Percentiles rank a stretch among this genome's conserved stretches.
These are phyloP conservation scores for Paracorniculantispora psalliotae DNA, from an alignment of 2,329 filamentous ascomycete species.

Conservation along the genomic window DNA sequence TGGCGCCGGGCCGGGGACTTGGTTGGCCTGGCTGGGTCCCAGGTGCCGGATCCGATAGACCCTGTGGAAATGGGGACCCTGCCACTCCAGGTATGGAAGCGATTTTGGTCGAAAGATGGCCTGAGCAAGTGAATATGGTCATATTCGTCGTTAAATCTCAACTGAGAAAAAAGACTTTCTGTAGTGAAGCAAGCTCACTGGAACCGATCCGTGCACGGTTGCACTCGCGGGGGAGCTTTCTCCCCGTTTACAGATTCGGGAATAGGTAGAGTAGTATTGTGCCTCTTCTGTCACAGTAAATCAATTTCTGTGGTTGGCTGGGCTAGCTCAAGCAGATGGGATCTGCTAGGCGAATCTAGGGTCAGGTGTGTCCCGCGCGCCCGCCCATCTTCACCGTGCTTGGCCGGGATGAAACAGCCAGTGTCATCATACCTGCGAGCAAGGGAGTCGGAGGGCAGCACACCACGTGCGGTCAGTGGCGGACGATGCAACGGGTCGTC, in stretches of 20 bases:
- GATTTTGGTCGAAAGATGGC: not conserved
- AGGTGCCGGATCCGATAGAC: not conserved
- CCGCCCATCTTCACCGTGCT: conserved; percentile 6
- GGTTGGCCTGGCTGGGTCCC: not conserved
- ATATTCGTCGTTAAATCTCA: not conserved
- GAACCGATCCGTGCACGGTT: not conserved
- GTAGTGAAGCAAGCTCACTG: not conserved
- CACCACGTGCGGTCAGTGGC: not conserved
- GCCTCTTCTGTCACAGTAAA: not conserved
- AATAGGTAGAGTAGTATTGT: not conserved
- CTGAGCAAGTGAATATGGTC: not conserved
- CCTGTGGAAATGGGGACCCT: not conserved
- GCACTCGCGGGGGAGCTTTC: not conserved
- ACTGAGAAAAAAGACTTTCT: not conserved
- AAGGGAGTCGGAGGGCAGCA: not conserved
- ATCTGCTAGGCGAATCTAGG: not conserved
- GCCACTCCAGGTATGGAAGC: not conserved
- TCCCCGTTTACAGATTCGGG: not conserved
- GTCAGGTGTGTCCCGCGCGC: not conserved
- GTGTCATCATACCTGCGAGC: not conserved
- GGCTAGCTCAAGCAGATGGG: not conserved
- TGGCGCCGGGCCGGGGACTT: not conserved
- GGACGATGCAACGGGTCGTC: not conserved
- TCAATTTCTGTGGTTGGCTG: not conserved
- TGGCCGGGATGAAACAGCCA: not conserved